These are phyloP conservation scores for Aspergillus novofumigatus DNA, from an alignment of 2,329 filamentous ascomycete species.

Conservation along the genomic window DNA sequence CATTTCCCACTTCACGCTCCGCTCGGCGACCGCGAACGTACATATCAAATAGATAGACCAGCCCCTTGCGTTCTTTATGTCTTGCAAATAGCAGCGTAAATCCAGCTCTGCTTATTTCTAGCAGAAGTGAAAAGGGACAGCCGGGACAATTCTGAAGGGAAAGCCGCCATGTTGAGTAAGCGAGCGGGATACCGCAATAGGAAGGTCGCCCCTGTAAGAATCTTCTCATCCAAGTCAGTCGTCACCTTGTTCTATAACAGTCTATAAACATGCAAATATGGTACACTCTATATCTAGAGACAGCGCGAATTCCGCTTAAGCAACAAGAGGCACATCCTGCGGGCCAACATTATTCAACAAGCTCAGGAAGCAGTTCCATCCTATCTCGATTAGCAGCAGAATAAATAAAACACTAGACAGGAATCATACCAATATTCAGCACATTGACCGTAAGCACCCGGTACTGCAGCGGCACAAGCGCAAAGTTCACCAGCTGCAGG, in stretches of 20 bases:
- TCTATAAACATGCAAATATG: background rate
- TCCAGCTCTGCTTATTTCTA: background rate
- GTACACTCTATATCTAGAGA: background rate
- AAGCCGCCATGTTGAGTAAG: background rate
- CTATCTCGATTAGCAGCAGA: slow-evolving; percentile 2
- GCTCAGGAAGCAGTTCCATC: slow-evolving; percentile 18
- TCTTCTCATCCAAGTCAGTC: background rate
- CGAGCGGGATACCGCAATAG: background rate
- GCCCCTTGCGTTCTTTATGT: no score
- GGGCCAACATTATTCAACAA: slow-evolving; percentile 9
- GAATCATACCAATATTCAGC: slow-evolving; percentile 12
- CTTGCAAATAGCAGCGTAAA: background rate
- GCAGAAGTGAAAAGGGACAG: no score
- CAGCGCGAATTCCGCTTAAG: background rate
- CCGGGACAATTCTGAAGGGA: background rate
- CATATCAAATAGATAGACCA: no score
- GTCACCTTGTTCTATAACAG: background rate
- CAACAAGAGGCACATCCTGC: background rate
- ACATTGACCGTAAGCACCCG: slow-evolving; percentile 14
- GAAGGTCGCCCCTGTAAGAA: background rate
- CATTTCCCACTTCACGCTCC: no score
- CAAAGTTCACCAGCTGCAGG: slow-evolving; percentile 11
- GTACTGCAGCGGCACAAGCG: slow-evolving; percentile 12
- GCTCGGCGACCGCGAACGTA: background rate
- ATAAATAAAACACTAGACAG: background rate